phyloP scores from a whole-genome alignment of 1,284 basidiomycete genomes.

The Erythrobasidium hasegawianum region DNA sequence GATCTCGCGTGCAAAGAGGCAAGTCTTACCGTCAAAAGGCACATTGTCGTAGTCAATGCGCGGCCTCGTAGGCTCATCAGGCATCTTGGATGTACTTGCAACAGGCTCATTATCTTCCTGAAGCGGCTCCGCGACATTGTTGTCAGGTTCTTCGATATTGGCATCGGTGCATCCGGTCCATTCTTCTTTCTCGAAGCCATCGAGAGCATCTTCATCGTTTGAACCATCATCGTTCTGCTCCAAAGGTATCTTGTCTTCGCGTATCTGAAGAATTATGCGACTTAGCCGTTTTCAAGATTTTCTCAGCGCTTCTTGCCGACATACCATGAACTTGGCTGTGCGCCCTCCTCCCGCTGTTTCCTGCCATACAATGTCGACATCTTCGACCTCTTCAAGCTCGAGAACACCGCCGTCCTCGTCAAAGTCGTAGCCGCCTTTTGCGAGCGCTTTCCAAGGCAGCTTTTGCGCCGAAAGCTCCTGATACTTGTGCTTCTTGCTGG shows the following conservation, averaged over 20 bases:
- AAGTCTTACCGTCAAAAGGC: slow-evolving; percentile 18
- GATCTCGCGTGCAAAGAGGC: neutral
- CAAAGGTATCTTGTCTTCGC: slow-evolving; percentile 9
- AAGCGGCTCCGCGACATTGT: slow-evolving; percentile 12
- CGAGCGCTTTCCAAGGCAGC: slow-evolving; percentile 16
- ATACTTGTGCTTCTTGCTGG: slow-evolving; percentile 6
- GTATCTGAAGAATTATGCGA: slow-evolving; percentile 7
- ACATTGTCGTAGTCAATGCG: slow-evolving; percentile 3
- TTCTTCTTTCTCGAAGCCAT: slow-evolving; percentile 30
- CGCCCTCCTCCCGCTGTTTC: slow-evolving; percentile 56
- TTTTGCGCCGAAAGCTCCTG: slow-evolving; percentile 8
- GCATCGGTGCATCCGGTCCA: slow-evolving; percentile 23
- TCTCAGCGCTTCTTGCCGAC: slow-evolving; percentile 11
- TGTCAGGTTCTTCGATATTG: neutral
- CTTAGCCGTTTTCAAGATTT: slow-evolving; percentile 10
- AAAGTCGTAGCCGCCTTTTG: slow-evolving; percentile 32
- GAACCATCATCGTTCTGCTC: slow-evolving; percentile 42
- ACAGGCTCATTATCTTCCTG: slow-evolving; percentile 34
- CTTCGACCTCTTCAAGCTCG: slow-evolving; percentile 83
- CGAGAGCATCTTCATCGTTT: slow-evolving; percentile 41
- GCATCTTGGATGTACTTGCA: slow-evolving; percentile 30
- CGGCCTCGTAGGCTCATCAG: neutral
- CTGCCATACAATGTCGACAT: slow-evolving; percentile 77
- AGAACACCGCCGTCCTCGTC: slow-evolving; percentile 75
- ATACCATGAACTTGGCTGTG: slow-evolving; percentile 41